Evolutionary conservation across 108 stramenopile species (phyloP).

Genomic region (Skeletonema tropicum): DNA sequence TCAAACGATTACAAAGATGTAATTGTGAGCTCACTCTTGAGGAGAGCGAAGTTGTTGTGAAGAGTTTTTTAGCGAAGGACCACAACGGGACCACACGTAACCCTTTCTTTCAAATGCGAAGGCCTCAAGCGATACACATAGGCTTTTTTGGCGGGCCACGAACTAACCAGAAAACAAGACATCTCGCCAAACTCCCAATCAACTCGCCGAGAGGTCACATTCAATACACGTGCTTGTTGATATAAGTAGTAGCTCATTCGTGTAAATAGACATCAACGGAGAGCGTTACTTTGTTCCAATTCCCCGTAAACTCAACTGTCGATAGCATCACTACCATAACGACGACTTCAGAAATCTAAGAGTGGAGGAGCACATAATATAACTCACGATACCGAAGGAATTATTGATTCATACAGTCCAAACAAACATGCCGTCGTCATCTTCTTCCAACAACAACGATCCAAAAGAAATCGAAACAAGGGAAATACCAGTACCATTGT

Average conservation of each 20-base stretch:
- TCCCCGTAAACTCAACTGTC: no score
- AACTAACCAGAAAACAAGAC: neutral
- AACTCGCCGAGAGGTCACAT: no score
- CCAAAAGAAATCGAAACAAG: neutral
- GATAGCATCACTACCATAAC: no score
- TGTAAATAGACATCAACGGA: no score
- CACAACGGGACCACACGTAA: no score
- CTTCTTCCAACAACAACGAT: neutral
- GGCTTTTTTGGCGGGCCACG: neutral
- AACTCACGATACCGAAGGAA: no score
- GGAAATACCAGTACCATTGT: neutral
- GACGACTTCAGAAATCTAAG: no score
- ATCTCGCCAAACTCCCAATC: neutral
- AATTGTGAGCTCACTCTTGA: neutral
- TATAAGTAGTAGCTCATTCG: no score
- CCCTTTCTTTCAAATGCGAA: neutral
- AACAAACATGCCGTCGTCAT: neutral
- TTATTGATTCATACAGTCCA: neutral
- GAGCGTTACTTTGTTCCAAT: no score
- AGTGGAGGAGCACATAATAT: no score
- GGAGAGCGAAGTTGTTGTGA: neutral
- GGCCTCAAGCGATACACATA: neutral
- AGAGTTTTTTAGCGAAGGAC: neutral
- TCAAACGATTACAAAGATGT: neutral
- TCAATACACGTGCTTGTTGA: no score